These are phyloP conservation scores for Botrytis fabae DNA, from an alignment of 2,329 filamentous ascomycete genomes.

Conservation along the genomic window DNA sequence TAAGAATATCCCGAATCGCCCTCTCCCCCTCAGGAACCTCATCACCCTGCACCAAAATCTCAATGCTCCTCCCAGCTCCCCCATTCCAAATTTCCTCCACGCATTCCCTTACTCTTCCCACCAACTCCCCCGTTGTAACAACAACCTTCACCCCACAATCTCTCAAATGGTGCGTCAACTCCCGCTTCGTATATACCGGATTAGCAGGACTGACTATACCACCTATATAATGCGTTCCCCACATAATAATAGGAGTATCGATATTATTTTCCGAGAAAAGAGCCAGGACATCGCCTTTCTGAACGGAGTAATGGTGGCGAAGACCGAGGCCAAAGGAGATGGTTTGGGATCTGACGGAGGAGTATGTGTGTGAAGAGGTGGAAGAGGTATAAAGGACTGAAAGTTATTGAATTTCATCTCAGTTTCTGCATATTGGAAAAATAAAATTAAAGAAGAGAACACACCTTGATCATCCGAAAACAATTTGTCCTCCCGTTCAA, in stretches of 20 bases:
- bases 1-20: not conserved
- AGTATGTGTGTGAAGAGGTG: not conserved
- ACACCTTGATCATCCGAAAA: not conserved
- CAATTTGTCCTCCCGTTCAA: not conserved
- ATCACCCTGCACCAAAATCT: not conserved
- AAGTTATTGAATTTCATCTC: not conserved
- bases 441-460: not conserved
- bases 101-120: constrained; percentile 34
- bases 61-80: not conserved
- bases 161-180: constrained; percentile 29
- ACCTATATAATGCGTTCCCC: constrained; percentile 54
- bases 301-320: constrained; percentile 45
- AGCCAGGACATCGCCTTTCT: constrained; percentile 53
- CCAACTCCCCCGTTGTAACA: constrained; percentile 44
- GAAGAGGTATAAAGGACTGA: not conserved
- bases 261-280: constrained; percentile 56
- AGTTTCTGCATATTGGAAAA: not conserved
- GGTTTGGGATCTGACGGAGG: not conserved
- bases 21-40: not conserved
- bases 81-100: not conserved
- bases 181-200: constrained; percentile 52
- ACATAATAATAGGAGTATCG: constrained; percentile 54
- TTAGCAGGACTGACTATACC: constrained; percentile 56
- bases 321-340: constrained; percentile 24
- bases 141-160: constrained; percentile 46